Evolutionary conservation across 2,329 filamentous ascomycete genomes (phyloP).

Genomic region (Arachnopeziza araneosa): DNA sequence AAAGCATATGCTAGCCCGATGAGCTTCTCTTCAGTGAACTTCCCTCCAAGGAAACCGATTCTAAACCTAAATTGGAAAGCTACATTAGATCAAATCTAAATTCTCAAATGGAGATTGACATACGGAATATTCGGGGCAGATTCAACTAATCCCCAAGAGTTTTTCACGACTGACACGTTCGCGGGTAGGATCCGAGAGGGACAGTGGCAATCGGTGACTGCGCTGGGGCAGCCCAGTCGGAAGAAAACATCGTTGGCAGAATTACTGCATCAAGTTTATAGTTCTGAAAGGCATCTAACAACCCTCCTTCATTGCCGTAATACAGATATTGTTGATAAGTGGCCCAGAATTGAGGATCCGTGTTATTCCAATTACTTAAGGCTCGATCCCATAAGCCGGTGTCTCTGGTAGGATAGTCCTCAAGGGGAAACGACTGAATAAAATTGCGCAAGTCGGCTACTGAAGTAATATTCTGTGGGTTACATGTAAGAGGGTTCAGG

Average conservation of each 20-base stretch:
- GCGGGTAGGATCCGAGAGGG: not conserved
- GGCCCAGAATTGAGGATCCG: not conserved
- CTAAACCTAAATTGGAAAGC: not conserved
- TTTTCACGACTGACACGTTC: not conserved
- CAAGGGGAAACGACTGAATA: constrained; percentile 40
- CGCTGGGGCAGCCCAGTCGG: not conserved
- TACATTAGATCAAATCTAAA: not conserved
- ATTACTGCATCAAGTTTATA: constrained; percentile 56
- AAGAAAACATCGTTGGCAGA: constrained; percentile 41
- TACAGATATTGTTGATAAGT: not conserved
- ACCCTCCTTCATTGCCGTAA: constrained; percentile 6
- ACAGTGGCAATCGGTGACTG: not conserved
- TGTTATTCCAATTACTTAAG: not conserved
- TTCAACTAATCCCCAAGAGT: not conserved
- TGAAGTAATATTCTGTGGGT: constrained; percentile 49
- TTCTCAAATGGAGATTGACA: not conserved
- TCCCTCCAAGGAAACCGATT: not conserved
- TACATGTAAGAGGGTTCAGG: constrained; percentile 46
- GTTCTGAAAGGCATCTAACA: constrained; percentile 52
- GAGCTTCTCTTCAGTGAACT: not conserved
- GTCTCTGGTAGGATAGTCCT: constrained; percentile 54
- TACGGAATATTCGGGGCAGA: constrained; percentile 1
- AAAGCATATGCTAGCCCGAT: constrained; percentile 1
- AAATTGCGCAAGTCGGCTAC: constrained; percentile 48
- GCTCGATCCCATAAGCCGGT: constrained; percentile 41